Evolutionary conservation across 225 moss, liverwort and hornwort species (phyloP), one percentile per base, ranked within the genome.

Genomic region (Neckera pumila): DNA sequence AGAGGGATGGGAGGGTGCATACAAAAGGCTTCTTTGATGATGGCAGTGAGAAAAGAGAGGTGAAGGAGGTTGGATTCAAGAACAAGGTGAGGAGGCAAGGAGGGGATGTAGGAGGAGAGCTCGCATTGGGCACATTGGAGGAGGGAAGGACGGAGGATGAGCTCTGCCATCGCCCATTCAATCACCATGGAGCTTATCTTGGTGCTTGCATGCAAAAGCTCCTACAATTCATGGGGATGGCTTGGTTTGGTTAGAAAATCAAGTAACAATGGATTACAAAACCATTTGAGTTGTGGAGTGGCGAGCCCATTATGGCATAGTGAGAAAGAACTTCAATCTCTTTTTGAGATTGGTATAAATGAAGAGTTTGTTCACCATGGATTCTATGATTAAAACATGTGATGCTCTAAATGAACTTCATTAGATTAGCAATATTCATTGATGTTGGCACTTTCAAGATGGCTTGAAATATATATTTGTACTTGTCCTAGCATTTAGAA

Each of bases 101-200:
- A 12, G 0, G 74, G 19, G 12, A 75, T 75, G 47, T 47, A 7
- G 12, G 47, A 75, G 3, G 74, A 28, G 31, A 75, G 47, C 19
- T 75, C 31, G 0, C 1, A 2, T 47, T 75, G 74, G 12, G 47
- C 47, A 47, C 12, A 31, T 1, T 47, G 19, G 31, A 75, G 47
- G 19, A 75, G 2, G 47, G 28, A 43, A 4, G 95, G 92, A 54
- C 62, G 88, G 9, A 86, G 77, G 69, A 94, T 79, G 20, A 95
- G 72, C 36, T 95, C 93, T 0, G 94, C 91, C 79, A 95, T 86
- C 7, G 92, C 92, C 95, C 94, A 96, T 80, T 86, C 85, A 3
- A 90, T 83, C 42, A 84, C 43, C 1, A 57, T 89, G 5, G 93
- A 70, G 19, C 91, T 91, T 2, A 90, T 92, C 26, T 95, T 91